Conservation (phyloP, 2,329 filamentous ascomycete genomes). For the Thermoascus crustaceus region DNA sequence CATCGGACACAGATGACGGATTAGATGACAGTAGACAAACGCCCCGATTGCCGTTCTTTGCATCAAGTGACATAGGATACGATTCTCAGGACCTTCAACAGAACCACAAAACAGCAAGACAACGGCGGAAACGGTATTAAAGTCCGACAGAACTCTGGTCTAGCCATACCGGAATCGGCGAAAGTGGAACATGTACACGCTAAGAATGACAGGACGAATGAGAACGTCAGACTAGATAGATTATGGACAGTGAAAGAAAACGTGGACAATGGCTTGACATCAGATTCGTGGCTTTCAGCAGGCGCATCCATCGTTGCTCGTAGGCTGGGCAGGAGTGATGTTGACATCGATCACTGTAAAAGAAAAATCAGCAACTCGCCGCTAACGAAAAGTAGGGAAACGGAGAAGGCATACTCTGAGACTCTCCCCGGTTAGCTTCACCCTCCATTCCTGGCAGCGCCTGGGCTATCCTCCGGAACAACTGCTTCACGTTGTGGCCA, state of each 20-base stretch:
- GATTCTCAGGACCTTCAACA: slow-evolving; percentile 23
- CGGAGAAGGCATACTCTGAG: slow-evolving; percentile 60
- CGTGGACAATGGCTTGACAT: slow-evolving; percentile 8
- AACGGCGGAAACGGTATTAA: slow-evolving; percentile 14
- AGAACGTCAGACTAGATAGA: slow-evolving; percentile 8
- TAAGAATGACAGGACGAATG: slow-evolving; percentile 21
- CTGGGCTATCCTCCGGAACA: slow-evolving; percentile 97
- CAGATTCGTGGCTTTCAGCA: slow-evolving; percentile 39
- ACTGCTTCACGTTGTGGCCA: slow-evolving; percentile 93
- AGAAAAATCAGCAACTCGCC: not conserved
- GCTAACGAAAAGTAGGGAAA: slow-evolving; percentile 1
- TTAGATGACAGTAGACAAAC: too few species aligned
- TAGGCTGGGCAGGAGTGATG: slow-evolving; percentile 60
- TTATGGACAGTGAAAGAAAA: slow-evolving; percentile 22
- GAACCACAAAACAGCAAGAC: slow-evolving; percentile 15
- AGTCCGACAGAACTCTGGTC: slow-evolving; percentile 1
- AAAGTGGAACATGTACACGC: slow-evolving; percentile 25
- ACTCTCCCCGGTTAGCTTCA: slow-evolving; percentile 66
- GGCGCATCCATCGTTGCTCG: slow-evolving; percentile 65
- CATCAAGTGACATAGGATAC: slow-evolving; percentile 8
- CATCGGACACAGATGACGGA: too few species aligned
- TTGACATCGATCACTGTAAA: slow-evolving; percentile 85
- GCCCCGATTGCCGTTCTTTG: too few species aligned
- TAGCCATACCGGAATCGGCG: slow-evolving; percentile 1
- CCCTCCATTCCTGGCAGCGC: slow-evolving; percentile 97